These are phyloP conservation scores for Fragilariopsis cylindrus DNA, from an alignment of 108 stramenopile genomes.

Conservation along the genomic window DNA sequence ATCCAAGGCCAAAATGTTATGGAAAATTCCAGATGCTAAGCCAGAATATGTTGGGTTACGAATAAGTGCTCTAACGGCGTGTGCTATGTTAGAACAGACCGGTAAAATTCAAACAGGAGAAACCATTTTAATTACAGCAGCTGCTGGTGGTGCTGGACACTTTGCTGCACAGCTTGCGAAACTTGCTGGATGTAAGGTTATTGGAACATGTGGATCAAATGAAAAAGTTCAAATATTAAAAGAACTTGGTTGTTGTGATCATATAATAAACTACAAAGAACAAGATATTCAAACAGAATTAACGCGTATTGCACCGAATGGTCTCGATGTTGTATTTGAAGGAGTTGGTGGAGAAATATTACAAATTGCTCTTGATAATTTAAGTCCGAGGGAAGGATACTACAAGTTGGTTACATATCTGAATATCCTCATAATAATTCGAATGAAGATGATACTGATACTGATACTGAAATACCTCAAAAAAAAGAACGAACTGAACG, in stretches of 20 bases:
- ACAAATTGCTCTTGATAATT: neutral
- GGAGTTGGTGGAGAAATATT: constrained; percentile 2
- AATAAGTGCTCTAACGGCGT: constrained; percentile 4
- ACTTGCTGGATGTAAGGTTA: neutral
- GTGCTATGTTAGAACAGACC: neutral
- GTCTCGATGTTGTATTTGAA: constrained; percentile 2
- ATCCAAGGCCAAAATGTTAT: neutral
- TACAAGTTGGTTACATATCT: constrained; percentile 6
- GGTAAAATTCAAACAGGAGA: neutral
- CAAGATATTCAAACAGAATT: neutral
- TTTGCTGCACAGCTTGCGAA: neutral
- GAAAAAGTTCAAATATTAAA: neutral
- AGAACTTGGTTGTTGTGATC: constrained; percentile 4
- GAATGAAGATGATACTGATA: neutral
- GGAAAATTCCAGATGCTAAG: neutral
- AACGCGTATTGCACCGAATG: neutral
- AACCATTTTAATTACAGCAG: neutral
- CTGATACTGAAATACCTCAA: neutral
- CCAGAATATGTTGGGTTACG: neutral
- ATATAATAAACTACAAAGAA: neutral
- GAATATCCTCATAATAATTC: constrained; percentile 1
- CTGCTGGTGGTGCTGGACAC: constrained; percentile 1
- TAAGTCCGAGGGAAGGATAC: neutral
- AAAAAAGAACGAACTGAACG: neutral
- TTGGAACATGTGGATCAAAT: neutral